phyloP scores from a whole-genome alignment of 192 early-diverging fungal species.

The Coemansia sp. region DNA sequence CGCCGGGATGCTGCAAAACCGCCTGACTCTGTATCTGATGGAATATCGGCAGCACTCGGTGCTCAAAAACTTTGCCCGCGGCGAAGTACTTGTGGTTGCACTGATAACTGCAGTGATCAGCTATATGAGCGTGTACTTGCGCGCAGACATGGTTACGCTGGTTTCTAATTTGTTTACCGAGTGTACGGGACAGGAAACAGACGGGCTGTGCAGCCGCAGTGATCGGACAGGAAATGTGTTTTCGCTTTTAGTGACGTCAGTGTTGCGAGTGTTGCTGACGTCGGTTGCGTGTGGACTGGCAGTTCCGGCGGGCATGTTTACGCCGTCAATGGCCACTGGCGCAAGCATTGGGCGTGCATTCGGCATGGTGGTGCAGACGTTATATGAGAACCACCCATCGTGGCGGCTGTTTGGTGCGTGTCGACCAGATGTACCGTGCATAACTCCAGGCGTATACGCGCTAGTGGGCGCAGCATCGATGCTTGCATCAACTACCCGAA shows the following conservation, averaged over 20 bases:
- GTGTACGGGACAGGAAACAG: constrained; percentile 45
- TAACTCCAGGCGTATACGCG: constrained; percentile 84
- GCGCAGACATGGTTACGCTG: constrained; percentile 55
- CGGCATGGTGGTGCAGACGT: constrained; percentile 76
- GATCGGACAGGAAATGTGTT: constrained; percentile 41
- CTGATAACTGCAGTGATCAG: constrained; percentile 49
- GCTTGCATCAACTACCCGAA: constrained; percentile 83
- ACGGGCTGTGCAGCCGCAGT: constrained; percentile 47
- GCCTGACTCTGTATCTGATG: constrained; percentile 39
- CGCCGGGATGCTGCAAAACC: constrained; percentile 41
- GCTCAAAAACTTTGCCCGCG: constrained; percentile 50
- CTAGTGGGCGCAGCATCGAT: constrained; percentile 81
- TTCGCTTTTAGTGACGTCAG: constrained; percentile 61
- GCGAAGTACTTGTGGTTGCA: constrained; percentile 54
- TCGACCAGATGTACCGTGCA: constrained; percentile 73
- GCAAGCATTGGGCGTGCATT: constrained; percentile 90
- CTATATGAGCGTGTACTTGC: constrained; percentile 52
- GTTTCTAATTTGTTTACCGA: constrained; percentile 61
- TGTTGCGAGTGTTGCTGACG: constrained; percentile 65
- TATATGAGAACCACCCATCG: constrained; percentile 55
- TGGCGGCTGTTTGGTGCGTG: constrained; percentile 68
- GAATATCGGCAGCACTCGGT: constrained; percentile 39
- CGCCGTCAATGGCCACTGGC: constrained; percentile 86
- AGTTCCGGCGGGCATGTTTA: constrained; percentile 80
- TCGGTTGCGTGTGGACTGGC: constrained; percentile 70